phyloP scores from a whole-genome alignment of 306 rosid genomes.

The Fragaria iinumae region DNA sequence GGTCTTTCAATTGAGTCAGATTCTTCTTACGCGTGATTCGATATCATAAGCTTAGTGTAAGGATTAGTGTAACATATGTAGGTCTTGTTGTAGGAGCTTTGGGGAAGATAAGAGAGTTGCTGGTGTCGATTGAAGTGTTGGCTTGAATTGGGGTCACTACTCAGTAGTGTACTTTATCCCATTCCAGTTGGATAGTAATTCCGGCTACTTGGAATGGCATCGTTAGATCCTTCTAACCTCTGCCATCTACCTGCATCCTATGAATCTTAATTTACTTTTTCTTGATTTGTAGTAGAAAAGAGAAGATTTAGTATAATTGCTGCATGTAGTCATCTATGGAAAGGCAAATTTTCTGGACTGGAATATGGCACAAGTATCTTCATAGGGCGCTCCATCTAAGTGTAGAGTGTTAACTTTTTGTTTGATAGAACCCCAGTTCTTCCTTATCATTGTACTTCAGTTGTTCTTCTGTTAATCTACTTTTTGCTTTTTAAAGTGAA shows the following conservation, averaged over 20 bases:
- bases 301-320: neutral
- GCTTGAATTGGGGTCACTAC: neutral
- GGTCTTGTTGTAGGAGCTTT: neutral
- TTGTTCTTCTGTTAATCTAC: neutral
- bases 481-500: neutral
- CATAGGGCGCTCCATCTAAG: neutral
- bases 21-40: neutral
- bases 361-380: neutral
- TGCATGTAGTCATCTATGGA: neutral
- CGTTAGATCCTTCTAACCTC: neutral
- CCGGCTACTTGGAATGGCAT: neutral
- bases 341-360: neutral
- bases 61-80: neutral
- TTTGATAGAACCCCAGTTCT: neutral
- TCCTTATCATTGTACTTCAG: neutral
- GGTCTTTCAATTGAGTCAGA: neutral
- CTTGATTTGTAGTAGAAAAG: neutral
- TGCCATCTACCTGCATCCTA: neutral
- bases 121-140: neutral
- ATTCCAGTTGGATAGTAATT: neutral
- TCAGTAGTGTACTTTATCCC: neutral
- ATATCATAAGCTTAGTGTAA: neutral
- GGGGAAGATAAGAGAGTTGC: neutral
- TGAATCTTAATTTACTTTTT: neutral
- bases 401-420: neutral